Evolutionary conservation across 2,329 filamentous ascomycete genomes (phyloP), one percentile per base, ranked within the genome.

Genomic region (Calonectria henricotiae): DNA sequence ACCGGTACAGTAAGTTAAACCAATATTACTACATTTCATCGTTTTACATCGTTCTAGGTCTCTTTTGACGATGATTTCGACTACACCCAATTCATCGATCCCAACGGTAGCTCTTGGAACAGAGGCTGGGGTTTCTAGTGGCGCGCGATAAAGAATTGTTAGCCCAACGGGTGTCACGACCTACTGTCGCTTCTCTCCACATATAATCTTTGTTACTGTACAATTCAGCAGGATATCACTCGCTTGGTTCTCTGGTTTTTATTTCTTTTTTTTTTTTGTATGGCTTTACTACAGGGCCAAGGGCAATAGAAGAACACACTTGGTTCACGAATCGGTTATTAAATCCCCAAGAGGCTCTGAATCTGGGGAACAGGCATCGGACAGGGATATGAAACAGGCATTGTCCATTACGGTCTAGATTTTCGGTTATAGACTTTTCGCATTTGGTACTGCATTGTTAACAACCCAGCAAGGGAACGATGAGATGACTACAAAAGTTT

Each of bases 301-400:
- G 2, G 35, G 51, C 20, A 23, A 39, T 58, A 32, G 35, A 25
- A 32, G 30, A 37, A 27, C 32, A n/a, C 20, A 39, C 37, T 58
- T 39, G 51, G 51, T 11, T 58, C 32, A 58, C 20, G 20, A 58
- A 25, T 58, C 20, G 51, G 32, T 25, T 58, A 58, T 58, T 32
- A 58, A 25, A 23, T 25, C 17, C 35, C 35, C 32, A 23, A 51
- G 51, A 58, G 20, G 32, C 51, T 39, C 32, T 23, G 23, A 32
- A 58, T 35, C 32, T 39, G 32, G 35, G 51, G 32, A 32, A 17
- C 32, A 17, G 32, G 35, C 51, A 39, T 37, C 35, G 23, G 20
- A 25, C 51, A 58, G 51, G 32, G 51, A 58, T 58, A 17, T 51
- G 47, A 51, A 25, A 51, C 47, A 51, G 25, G 47, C 47, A 51